Conservation (phyloP, 305 asterid species). For the Solanum hybrid region DNA sequence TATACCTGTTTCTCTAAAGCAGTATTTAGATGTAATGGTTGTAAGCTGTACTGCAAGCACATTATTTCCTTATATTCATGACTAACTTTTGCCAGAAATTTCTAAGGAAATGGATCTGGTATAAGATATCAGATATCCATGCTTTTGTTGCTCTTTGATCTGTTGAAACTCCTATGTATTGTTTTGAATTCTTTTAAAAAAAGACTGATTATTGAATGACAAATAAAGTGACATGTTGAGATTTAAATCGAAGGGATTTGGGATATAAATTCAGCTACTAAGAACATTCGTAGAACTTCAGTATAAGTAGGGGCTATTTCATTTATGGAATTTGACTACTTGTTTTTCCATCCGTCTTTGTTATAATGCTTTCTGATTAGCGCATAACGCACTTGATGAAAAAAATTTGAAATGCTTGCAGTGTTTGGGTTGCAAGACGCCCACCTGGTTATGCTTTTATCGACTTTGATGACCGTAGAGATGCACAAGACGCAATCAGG, state of each 20-base stretch:
- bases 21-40: not conserved
- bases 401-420: conserved; percentile 14
- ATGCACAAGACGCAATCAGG: conserved; percentile 88
- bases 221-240: not conserved
- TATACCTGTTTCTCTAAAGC: not conserved
- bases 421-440: conserved; percentile 98
- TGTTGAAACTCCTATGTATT: not conserved
- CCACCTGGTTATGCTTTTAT: conserved; percentile 97
- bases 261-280: not conserved
- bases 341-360: not conserved
- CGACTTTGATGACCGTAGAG: conserved; percentile 85
- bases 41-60: not conserved
- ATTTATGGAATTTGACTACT: not conserved
- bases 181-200: not conserved
- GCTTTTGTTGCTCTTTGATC: not conserved
- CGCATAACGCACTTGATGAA: not conserved
- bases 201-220: not conserved
- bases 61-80: not conserved
- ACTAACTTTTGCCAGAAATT: not conserved
- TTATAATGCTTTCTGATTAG: not conserved
- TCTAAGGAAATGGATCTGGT: not conserved
- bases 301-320: not conserved
- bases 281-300: not conserved
- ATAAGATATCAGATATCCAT: not conserved
- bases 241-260: not conserved